Evolutionary conservation across 225 moss, liverwort and hornwort genomes (phyloP), one percentile per base, ranked within the genome.

Genomic region (Neckera pumila): DNA sequence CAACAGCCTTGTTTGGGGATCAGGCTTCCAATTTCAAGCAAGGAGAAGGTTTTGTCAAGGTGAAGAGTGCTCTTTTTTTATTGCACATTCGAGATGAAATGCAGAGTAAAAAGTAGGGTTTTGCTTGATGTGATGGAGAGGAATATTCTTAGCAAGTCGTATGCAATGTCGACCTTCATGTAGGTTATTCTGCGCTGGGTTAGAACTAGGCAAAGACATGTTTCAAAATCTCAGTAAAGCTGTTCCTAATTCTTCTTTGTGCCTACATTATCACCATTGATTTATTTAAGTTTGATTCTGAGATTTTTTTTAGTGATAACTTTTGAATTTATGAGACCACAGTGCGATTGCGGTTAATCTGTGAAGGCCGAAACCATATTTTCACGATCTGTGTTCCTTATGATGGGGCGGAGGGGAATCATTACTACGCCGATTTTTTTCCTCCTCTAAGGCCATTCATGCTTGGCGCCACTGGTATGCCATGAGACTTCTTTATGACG

Each of bases 141-240:
- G 84, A 89, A n/a, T 76, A 77, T 53, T 82, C 73, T 82, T 72
- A 60, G 62, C 49, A 82, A 87, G 79, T 80, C 57, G 21, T 64
- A 81, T 59, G 82, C 87, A 59, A 77, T 64, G 42, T 81, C 60
- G 45, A 79, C 85, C 14, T 45, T 74, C 28, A 21, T 85, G 82
- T 86, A 64, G 88, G 86, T 88, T 86, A 83, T 72, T 73, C 51
- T 88, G 90, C 69, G 75, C 64, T 66, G 83, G 86, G 58, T 70
- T 67, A 54, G 88, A 83, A 80, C n/a, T 86, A 69, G 88, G 47
- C 45, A 34, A 75, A 74, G 75, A 38, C 51, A 63, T 88, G 83
- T 57, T 89, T 88, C 84, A 69, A 76, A 88, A 31, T 83, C 76
- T 80, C 67, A 90, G 88, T 90, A 79, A 90, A 86, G 79, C 76